A percentile compares a stretch with the other conserved stretches of the same genome.
phyloP scores from a whole-genome alignment of 768 basidiomycete genomes.

The Pseudohyphozyma bogoriensis region DNA sequence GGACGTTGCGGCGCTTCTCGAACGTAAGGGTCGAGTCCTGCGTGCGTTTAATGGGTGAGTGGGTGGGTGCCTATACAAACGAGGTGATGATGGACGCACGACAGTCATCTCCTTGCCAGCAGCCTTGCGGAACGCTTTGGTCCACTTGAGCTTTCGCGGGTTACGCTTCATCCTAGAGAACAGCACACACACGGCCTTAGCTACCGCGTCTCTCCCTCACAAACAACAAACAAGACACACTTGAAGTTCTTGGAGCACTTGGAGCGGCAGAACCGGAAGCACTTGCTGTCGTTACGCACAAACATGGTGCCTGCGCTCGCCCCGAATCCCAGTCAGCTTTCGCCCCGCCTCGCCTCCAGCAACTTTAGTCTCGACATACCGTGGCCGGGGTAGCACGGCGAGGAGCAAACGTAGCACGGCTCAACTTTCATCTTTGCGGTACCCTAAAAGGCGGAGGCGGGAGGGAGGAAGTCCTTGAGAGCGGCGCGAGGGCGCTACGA shows the following conservation, averaged over 20 bases:
- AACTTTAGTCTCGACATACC: constrained; percentile 45
- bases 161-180: constrained; percentile 90
- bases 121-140: constrained; percentile 96
- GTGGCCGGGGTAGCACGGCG: constrained; percentile 91
- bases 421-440: constrained; percentile 6
- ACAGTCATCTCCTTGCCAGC: constrained; percentile 99
- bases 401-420: constrained; percentile 82
- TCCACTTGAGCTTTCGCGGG: constrained; percentile 97
- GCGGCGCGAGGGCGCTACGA: no score
- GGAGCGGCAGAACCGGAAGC: constrained; percentile 94
- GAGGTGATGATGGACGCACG: constrained; percentile 46
- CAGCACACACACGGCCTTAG: background rate
- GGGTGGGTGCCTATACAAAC: background rate
- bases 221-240: constrained; percentile 42
- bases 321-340: background rate
- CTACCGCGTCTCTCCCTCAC: background rate
- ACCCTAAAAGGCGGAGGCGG: no score
- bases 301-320: constrained; percentile 65
- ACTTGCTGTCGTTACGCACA: constrained; percentile 95
- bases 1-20: constrained; percentile 95
- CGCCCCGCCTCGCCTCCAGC: background rate
- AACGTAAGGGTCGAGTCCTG: constrained; percentile 98
- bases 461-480: no score
- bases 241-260: constrained; percentile 99
- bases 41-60: background rate